These are phyloP conservation scores for Rhododendron ovatum DNA, from an alignment of 148 eudicot species.

Conservation along the genomic window DNA sequence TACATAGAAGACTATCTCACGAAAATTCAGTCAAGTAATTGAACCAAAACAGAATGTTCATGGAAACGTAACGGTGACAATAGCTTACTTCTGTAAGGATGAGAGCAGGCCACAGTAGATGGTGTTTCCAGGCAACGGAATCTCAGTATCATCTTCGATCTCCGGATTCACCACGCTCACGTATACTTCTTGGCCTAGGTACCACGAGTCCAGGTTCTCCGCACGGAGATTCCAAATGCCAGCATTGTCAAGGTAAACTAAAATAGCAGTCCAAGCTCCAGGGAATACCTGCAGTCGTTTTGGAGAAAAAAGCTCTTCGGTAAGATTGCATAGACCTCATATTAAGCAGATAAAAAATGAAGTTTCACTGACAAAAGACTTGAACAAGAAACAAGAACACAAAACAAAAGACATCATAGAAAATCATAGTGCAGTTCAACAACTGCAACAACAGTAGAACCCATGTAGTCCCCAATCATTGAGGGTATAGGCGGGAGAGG, in stretches of 20 bases:
- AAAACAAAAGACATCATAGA: not conserved
- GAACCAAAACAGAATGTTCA: not conserved
- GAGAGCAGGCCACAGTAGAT: slow-evolving; percentile 83
- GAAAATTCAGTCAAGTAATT: not conserved
- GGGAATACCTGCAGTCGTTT: slow-evolving; percentile 71
- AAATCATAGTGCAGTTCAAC: not conserved
- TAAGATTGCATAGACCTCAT: not conserved
- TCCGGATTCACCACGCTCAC: slow-evolving; percentile 73
- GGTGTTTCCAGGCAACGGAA: slow-evolving; percentile 63
- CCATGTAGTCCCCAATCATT: too few relatives aligned
- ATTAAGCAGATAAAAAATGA: not conserved
- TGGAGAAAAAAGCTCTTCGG: not conserved
- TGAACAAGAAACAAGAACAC: not conserved
- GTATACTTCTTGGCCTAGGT: slow-evolving; percentile 87
- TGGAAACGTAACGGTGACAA: not conserved
- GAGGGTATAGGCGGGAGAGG: too few relatives aligned
- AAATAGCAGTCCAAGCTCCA: slow-evolving; percentile 95
- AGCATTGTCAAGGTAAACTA: slow-evolving; percentile 81
- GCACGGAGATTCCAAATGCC: slow-evolving; percentile 98
- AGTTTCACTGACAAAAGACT: not conserved
- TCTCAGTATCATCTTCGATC: slow-evolving; percentile 44
- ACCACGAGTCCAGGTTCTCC: slow-evolving; percentile 85
- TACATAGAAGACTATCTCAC: not conserved
- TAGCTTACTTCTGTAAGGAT: slow-evolving; percentile 65
- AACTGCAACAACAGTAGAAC: too few relatives aligned